phyloP scores from a whole-genome alignment of 2,329 filamentous ascomycete genomes.

The Diaporthe sp. region DNA sequence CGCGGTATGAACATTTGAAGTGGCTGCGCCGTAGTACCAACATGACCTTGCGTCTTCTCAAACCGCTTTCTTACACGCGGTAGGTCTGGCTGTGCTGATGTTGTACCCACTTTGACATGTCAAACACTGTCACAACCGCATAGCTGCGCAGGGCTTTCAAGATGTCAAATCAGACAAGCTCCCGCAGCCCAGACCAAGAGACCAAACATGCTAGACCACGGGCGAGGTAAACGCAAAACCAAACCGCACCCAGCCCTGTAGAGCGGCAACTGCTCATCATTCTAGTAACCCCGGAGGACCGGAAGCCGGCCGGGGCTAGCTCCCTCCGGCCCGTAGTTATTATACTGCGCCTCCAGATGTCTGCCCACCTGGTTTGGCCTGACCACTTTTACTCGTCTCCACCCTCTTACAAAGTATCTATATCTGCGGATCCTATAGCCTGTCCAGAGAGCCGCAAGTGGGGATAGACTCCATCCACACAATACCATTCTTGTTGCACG shows the following conservation, averaged over 20 bases:
- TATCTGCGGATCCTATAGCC: slow-evolving; percentile 8
- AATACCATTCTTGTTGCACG: neutral
- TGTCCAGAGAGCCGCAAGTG: neutral
- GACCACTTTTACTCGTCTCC: neutral
- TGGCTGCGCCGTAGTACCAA: neutral
- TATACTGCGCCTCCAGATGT: neutral
- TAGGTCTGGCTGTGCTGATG: neutral
- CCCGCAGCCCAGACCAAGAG: neutral
- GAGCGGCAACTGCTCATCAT: neutral
- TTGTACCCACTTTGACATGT: neutral
- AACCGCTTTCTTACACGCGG: neutral
- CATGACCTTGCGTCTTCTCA: neutral
- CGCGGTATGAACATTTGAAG: neutral
- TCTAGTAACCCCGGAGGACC: neutral
- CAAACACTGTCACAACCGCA: neutral
- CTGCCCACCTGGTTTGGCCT: neutral
- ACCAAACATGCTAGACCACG: neutral
- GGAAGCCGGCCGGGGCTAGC: slow-evolving; percentile 13
- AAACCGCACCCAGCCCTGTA: neutral
- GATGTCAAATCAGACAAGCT: slow-evolving; percentile 18
- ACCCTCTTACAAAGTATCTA: neutral
- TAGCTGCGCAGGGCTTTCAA: neutral
- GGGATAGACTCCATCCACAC: slow-evolving; percentile 3
- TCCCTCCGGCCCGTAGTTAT: neutral
- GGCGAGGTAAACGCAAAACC: slow-evolving; percentile 3